Conservation (phyloP, 73 alveolate genomes). For the Symbiodinium natans region DNA sequence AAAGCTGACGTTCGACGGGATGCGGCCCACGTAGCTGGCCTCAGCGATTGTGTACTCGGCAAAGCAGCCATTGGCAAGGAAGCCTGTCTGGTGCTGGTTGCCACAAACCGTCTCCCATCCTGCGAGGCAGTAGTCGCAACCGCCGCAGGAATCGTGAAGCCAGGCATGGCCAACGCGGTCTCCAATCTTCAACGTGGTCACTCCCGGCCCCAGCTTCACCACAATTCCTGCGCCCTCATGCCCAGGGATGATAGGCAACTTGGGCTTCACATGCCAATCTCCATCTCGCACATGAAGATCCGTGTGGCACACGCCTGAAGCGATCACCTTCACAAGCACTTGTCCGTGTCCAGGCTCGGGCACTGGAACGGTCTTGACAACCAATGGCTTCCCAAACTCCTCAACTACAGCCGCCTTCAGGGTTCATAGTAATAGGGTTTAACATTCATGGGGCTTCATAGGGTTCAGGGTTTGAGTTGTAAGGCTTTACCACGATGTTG, state of each 20-base stretch:
- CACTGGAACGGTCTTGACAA: slow-evolving; percentile 9
- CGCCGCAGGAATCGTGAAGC: slow-evolving; percentile 34
- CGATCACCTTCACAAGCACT: slow-evolving; percentile 29
- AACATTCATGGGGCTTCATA: no score
- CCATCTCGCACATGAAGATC: slow-evolving; percentile 38
- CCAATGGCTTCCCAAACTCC: slow-evolving; percentile 34
- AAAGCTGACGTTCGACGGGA: slow-evolving; percentile 32
- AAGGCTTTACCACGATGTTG: no score
- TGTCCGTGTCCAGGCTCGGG: slow-evolving; percentile 46
- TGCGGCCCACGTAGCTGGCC: slow-evolving; percentile 33
- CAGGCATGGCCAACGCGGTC: slow-evolving; percentile 45
- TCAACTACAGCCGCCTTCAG: slow-evolving; percentile 46
- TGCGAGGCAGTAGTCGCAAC: slow-evolving; percentile 35
- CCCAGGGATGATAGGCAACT: slow-evolving; percentile 24
- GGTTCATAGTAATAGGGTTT: no score
- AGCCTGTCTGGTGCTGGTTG: slow-evolving; percentile 13
- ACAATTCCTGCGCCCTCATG: slow-evolving; percentile 31
- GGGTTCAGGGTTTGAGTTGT: no score
- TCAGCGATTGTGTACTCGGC: slow-evolving; percentile 39
- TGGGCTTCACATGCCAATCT: slow-evolving; percentile 39
- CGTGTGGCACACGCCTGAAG: slow-evolving; percentile 36
- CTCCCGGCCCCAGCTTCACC: slow-evolving; percentile 36
- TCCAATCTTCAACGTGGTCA: slow-evolving; percentile 23
- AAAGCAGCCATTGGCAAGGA: slow-evolving; percentile 31
- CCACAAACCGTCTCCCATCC: slow-evolving; percentile 46